A percentile compares a stretch with the other conserved stretches of the same genome.
Evolutionary conservation across 805 yeast genomes (phyloP).

Genomic region (Pichia deserticola): DNA sequence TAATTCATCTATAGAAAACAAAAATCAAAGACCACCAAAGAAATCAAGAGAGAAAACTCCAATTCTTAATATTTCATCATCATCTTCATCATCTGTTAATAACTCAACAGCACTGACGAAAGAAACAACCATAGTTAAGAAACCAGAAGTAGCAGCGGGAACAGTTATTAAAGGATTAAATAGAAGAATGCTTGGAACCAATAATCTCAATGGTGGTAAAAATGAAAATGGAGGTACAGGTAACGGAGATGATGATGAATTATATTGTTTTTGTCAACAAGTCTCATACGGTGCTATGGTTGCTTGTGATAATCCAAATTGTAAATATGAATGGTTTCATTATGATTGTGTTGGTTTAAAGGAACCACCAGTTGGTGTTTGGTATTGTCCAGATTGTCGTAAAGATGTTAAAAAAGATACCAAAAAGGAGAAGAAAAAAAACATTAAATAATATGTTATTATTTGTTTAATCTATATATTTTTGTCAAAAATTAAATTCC

Average conservation of each 20-base stretch:
- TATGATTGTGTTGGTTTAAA: constrained; percentile 82
- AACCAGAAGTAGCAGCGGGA: constrained; percentile 22
- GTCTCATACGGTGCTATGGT: constrained; percentile 74
- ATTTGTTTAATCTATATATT: background rate
- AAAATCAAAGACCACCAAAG: constrained; percentile 1
- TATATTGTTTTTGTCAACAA: constrained; percentile 89
- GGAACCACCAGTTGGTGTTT: constrained; percentile 89
- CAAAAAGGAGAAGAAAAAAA: constrained; percentile 5
- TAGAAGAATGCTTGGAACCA: constrained; percentile 4
- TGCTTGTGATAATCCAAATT: constrained; percentile 55
- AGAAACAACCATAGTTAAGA: constrained; percentile 7
- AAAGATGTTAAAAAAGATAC: constrained; percentile 13
- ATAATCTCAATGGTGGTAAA: background rate
- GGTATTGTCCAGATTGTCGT: constrained; percentile 92
- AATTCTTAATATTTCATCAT: background rate
- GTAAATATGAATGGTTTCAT: constrained; percentile 58
- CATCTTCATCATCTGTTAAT: background rate
- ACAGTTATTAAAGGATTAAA: constrained; percentile 9
- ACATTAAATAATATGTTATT: background rate
- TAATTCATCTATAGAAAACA: constrained; percentile 2
- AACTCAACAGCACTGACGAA: background rate
- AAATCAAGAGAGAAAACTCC: constrained; percentile 11
- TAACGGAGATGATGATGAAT: constrained; percentile 52
- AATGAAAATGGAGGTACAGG: constrained; percentile 14
- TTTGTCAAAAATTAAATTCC: background rate